These are phyloP conservation scores for Zygnema circumcarinatum DNA, from an alignment of 139 green algal genomes.

Conservation along the genomic window DNA sequence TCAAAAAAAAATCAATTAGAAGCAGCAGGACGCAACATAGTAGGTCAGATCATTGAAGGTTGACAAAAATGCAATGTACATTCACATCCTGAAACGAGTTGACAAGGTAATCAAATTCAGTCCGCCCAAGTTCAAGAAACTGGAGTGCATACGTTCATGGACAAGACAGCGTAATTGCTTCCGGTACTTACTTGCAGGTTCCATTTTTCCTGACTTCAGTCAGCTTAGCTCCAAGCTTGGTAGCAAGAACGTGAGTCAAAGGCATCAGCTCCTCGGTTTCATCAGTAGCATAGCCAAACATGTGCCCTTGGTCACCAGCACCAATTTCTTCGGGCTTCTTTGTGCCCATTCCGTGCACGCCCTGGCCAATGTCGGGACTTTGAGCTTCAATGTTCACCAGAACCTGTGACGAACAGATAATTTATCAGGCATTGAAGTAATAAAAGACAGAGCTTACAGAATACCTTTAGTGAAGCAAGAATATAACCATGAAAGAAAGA, in stretches of 20 bases:
- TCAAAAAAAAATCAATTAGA: slow-evolving; percentile 49
- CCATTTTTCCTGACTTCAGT: slow-evolving; percentile 70
- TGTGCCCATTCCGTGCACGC: slow-evolving; percentile 98
- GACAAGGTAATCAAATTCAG: too few relatives aligned
- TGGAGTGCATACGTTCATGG: too few relatives aligned
- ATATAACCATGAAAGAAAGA: background rate
- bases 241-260: slow-evolving; percentile 97
- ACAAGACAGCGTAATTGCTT: background rate
- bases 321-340: slow-evolving; percentile 98
- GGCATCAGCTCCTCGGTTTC: slow-evolving; percentile 99
- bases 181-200: slow-evolving; percentile 41
- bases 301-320: slow-evolving; percentile 98
- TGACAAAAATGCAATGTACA: too few relatives aligned
- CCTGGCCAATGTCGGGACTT: slow-evolving; percentile 97
- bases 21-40: slow-evolving; percentile 58
- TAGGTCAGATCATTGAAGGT: slow-evolving; percentile 10
- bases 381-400: slow-evolving; percentile 99
- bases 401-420: slow-evolving; percentile 63
- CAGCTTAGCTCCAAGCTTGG: slow-evolving; percentile 85
- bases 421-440: background rate
- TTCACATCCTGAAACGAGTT: too few relatives aligned
- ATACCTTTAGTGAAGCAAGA: background rate
- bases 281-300: slow-evolving; percentile 99
- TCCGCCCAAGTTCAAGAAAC: too few relatives aligned
- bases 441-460: background rate